These are phyloP conservation scores for Pneumocystis oryctolagi DNA, from an alignment of 1,139 yeast genomes.

Conservation along the genomic window DNA sequence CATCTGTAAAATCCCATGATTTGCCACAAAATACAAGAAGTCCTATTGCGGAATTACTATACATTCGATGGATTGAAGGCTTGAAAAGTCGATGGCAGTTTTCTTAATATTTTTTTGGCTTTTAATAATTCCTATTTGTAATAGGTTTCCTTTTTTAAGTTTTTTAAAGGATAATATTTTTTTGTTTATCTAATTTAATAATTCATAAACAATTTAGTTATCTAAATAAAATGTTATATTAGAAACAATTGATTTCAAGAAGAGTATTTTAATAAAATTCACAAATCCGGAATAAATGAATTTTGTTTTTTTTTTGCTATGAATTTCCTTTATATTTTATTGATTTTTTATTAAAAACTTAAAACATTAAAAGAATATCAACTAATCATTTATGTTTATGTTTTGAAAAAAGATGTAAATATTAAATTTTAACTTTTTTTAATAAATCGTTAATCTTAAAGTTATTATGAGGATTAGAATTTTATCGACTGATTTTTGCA, in stretches of 20 bases:
- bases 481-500: background rate
- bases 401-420: background rate
- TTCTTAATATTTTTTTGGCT: constrained; percentile 1
- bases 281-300: background rate
- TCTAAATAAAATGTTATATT: background rate
- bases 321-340: background rate
- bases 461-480: background rate
- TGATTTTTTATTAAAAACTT: background rate
- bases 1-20: background rate
- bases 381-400: background rate
- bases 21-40: constrained; percentile 22
- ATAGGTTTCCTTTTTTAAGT: background rate
- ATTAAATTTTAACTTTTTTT: no score
- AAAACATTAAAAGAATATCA: background rate
- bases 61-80: constrained; percentile 35
- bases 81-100: constrained; percentile 16
- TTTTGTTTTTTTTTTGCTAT: no score
- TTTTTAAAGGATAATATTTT: background rate
- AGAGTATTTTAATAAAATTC: background rate
- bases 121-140: background rate
- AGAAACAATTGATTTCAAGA: background rate
- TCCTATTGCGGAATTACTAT: constrained; percentile 32
- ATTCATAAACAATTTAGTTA: background rate
- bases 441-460: no score
- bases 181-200: background rate